Evolutionary conservation across 352 stramenopile species (phyloP), one percentile per base, ranked within the genome.

Genomic region (Stramenopiles sp.): DNA sequence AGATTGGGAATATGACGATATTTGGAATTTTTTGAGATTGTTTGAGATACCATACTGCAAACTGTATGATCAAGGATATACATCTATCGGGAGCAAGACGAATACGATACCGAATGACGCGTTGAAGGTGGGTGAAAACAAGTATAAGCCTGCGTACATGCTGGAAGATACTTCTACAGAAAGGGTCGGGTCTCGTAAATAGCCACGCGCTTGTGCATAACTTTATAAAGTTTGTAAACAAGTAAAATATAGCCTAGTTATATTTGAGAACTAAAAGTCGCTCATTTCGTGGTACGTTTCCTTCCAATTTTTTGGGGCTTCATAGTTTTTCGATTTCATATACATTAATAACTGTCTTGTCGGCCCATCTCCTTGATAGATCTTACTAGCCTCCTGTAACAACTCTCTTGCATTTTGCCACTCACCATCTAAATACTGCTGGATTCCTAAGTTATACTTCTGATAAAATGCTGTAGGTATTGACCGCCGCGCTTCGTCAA

Each of bases 91-190:
- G 27, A 97, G 94, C 76, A 92, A 96, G 67, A 93, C 93, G 82
- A 92, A 98, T 87, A 98, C 94, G 0, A 86, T 96, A 71, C 93
- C 93, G 67, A 98, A 97, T 88, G 93, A 94, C 30, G 92, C 89
- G 80, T 86, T 98, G 32, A 90, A 87, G 25, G 85, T 87, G 44
- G 84, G 85, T 78, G 85, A 83, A 27, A 86, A 89, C 29, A 88
- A 88, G 76, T 94, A 94, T 81, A 80, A 92, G 76, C 88, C 90
- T 30, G 89, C 90, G 0, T 89, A 92, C 71, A 85, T 86, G 32
- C 85, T 94, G 0, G 86, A 88, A 78, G 89, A 94, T 82, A 88
- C 88, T 7, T 84, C 75, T 29, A 91, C 86, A 27, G 90, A 94
- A 83, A 88, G 90, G 67, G 92, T 87, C 30, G 90, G 89, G 7